A percentile compares a stretch with the other conserved stretches of the same genome.
These are phyloP conservation scores for Carex myosuroides DNA, from an alignment of 176 grass and related monocot species.

Conservation along the genomic window DNA sequence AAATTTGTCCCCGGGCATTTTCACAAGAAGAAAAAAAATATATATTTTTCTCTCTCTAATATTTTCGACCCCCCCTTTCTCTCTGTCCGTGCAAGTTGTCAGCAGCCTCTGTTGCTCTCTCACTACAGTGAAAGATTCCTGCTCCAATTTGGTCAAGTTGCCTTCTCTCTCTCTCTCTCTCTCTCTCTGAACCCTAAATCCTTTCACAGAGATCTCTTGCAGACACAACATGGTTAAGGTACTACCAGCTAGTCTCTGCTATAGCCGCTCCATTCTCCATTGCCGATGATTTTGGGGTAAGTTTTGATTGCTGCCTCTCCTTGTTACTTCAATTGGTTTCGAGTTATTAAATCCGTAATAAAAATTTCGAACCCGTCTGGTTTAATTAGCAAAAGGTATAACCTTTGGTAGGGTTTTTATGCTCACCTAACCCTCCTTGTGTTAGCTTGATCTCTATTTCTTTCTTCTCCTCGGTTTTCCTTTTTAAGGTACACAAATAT, in stretches of 20 bases:
- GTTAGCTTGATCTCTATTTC: background rate
- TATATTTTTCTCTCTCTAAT: background rate
- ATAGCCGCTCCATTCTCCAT: background rate
- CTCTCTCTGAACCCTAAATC: constrained; percentile 1
- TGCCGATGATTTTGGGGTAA: constrained; percentile 22
- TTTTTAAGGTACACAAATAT: background rate
- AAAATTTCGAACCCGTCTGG: background rate
- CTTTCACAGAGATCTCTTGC: background rate
- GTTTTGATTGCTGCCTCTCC: background rate
- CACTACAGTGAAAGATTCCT: constrained; percentile 49
- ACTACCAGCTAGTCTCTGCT: background rate
- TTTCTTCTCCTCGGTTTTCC: background rate
- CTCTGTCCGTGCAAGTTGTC: constrained; percentile 14
- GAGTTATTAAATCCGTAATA: background rate
- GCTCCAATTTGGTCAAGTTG: constrained; percentile 34
- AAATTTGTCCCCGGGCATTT: background rate
- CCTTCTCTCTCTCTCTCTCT: background rate
- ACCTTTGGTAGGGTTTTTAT: constrained; percentile 13
- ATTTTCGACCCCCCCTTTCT: background rate
- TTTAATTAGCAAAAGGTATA: constrained; percentile 8
- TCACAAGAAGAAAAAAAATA: background rate
- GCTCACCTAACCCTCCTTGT: background rate
- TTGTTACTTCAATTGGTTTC: background rate
- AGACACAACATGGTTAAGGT: background rate
- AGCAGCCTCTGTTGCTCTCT: constrained; percentile 6